Evolutionary conservation across 768 basidiomycete genomes (phyloP).

Genomic region (Boletus pseudo-olivaceus): DNA sequence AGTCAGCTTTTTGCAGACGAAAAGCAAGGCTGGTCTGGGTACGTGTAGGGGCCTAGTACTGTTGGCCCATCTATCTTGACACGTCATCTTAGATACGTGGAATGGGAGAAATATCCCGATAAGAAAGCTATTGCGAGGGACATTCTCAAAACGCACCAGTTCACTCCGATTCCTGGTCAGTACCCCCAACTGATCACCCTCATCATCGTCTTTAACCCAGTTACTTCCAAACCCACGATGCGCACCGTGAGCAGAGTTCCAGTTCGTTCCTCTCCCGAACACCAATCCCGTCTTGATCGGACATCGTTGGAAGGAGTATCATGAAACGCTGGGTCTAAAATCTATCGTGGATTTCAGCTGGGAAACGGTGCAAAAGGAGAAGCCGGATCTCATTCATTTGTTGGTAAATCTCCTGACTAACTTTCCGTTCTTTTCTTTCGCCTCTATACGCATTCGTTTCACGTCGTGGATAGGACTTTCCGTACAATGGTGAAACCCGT

Average conservation of each 20-base stretch:
- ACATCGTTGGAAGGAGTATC: conserved; percentile 52
- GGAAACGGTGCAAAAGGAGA: conserved; percentile 50
- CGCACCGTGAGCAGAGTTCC: conserved; percentile 36
- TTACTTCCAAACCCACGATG: not conserved
- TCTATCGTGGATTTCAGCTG: conserved; percentile 49
- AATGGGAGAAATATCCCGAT: conserved; percentile 14
- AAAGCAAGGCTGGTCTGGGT: conserved; percentile 16
- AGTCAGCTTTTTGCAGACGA: conserved; percentile 13
- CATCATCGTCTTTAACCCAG: not conserved
- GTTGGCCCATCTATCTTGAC: not conserved
- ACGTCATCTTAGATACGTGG: conserved; percentile 8
- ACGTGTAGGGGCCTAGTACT: not conserved
- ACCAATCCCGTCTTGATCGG: conserved; percentile 51
- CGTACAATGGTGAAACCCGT: conserved; percentile 53
- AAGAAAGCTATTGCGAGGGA: conserved; percentile 11
- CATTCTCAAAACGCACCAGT: conserved; percentile 10
- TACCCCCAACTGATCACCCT: not conserved
- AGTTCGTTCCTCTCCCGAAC: conserved; percentile 44
- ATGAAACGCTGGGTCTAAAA: conserved; percentile 45
- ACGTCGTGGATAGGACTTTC: conserved; percentile 37
- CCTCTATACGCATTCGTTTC: not conserved
- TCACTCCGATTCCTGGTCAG: conserved; percentile 12
- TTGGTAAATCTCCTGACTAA: conserved; percentile 24
- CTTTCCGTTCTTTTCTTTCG: not conserved
- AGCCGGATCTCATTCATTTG: conserved; percentile 47